Base-by-base conservation (phyloP, 768 basidiomycete species). In the Tylopilus cervinicoccineus region DNA sequence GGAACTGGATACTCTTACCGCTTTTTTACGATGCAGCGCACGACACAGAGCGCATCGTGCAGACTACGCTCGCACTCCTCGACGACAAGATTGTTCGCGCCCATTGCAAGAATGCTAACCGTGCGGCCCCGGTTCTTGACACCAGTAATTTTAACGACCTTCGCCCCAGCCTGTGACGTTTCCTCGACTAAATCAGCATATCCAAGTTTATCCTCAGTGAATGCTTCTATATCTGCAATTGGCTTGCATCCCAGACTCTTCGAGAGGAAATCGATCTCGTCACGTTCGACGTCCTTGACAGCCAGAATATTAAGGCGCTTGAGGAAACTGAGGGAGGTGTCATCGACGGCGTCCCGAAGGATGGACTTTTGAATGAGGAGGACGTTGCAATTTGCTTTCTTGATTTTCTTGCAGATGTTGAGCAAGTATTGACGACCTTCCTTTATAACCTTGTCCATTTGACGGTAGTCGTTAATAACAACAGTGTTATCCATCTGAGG, bases 361-460 rank as follows among this genome's bases (percentile, higher is more conserved):
- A 99, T 99, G 37, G 96, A 98, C 69, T 99, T 99, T 77, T 99
- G 96, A 63, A 99, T 96, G 38, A 99, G 80, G 41, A 99, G 84
- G 43, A 97, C 96, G 61, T 98, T 99, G 79, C 96, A 98, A 57
- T 94, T 94, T n/a, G 93, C 86, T 72, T 96, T 97, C 70, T 98
- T 99, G 72, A 99, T 98, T 71, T 93, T 94, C 72, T 98, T 98
- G 83, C 92, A 95, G 45, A 98, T 81, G 67, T 93, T 97, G 61
- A 99, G 83, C 49, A 99, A 80, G 68, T 99, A 98, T 69, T 94
- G 91, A 38, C 96, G 88, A 49, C 95, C 95, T 70, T 99, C 96
- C 70, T 99, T 98, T 71, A 99, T 86, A 50, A 98, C 93, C 69
- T 97, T 96, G 78, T 98, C 96, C 95, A 99, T 98, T 68, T 97